Base-by-base conservation (phyloP, 441 rosid species). In the Francoa sonchifolia region DNA sequence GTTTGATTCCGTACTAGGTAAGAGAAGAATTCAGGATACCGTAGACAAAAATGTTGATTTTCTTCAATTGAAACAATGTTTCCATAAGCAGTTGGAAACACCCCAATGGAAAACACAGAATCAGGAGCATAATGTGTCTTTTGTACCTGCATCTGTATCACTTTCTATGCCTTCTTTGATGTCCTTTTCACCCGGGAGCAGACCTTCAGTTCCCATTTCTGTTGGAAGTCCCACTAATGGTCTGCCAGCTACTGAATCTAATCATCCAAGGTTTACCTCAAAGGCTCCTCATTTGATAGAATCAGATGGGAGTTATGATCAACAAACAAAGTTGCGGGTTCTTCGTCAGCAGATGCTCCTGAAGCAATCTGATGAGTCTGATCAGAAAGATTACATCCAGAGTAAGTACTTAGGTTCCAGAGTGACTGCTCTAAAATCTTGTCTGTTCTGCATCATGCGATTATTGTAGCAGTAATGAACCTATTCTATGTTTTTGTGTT, bases 381-480 rank as follows among this genome's bases (percentile, higher is more conserved):
- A 37, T 19, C 41, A 14, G 21, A 37, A 37, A 12, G 41, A 37
- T 19, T 37, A 37, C 12, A 19, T 37, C 41, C 41, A 37, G 25
- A 37, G 41, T 37, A 37, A 37, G 41, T 37, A 22, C 22, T 37
- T 19, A 10, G 12, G n/a, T 37, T 6, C 26, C 18, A 19, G 21
- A 3, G 17, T n/a, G 6, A 4, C 6, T 33, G 15, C 14, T 33
- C 6, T 17, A 32, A 14, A 2, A 32, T 32, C 6, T 32, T 13
- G 6, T 32, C 15, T 32, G 14, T 32, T 13, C 1, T 13, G 12
- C 9, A 9, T 2, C 33, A 9, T 13, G 9, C 36, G 1, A n/a
- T 32, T 3, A 32, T 13, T 32, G 16, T 32, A 6, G 6, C 36
- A 32, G 6, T 32, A 32, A 5, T 32, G 36, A 32, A 10, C 14